These are phyloP conservation scores for Fusarium camptoceras DNA, from an alignment of 2,329 filamentous ascomycete genomes.

Conservation along the genomic window DNA sequence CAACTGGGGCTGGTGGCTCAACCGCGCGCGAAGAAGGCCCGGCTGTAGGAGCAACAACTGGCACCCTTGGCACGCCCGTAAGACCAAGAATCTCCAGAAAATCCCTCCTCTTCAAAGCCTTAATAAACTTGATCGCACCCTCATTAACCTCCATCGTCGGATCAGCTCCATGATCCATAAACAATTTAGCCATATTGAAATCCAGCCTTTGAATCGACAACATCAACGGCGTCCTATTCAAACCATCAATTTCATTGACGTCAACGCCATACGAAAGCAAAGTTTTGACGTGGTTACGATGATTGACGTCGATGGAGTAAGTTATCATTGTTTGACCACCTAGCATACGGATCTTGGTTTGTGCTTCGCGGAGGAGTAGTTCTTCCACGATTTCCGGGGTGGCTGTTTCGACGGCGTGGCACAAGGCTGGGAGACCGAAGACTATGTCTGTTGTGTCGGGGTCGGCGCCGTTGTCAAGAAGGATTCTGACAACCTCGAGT, in stretches of 20 bases:
- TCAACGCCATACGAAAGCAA: not conserved
- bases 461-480: not conserved
- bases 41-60: rapidly evolving
- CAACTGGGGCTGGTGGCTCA: no score
- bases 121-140: slow-evolving; percentile 12
- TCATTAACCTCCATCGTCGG: not conserved
- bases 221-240: slow-evolving; percentile 14
- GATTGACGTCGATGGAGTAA: slow-evolving; percentile 19
- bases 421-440: slow-evolving; percentile 7
- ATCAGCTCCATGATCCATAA: slow-evolving; percentile 8
- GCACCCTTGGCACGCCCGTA: not conserved
- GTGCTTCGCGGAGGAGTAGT: not conserved
- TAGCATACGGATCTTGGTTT: slow-evolving; percentile 16
- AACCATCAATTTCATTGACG: slow-evolving; percentile 6
- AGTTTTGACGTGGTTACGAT: not conserved
- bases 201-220: not conserved
- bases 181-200: slow-evolving; percentile 7
- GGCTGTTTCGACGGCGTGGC: slow-evolving; percentile 14
- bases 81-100: not conserved
- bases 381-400: not conserved
- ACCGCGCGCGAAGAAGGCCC: no score
- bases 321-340: slow-evolving; percentile 6
- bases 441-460: not conserved
- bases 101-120: slow-evolving; percentile 3
- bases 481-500: not conserved